Evolutionary conservation across 805 yeast genomes (phyloP).

Genomic region (Jamesozyma rosinii): DNA sequence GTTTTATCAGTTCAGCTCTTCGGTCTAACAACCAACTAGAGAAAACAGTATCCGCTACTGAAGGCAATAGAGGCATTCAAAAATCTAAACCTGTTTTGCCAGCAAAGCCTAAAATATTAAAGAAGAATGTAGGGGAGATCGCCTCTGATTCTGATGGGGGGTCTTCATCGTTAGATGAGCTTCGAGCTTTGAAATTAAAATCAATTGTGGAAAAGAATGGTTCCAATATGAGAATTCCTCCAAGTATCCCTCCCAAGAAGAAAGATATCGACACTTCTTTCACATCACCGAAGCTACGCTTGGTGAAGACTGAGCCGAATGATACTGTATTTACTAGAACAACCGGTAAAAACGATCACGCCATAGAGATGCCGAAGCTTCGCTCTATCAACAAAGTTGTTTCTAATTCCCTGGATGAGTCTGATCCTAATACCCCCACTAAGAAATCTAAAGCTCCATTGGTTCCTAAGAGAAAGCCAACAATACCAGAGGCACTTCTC

Average conservation of each 20-base stretch:
- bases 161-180: background rate
- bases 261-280: background rate
- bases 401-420: background rate
- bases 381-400: constrained; percentile 5
- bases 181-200: constrained; percentile 5
- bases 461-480: constrained; percentile 7
- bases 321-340: background rate
- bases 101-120: constrained; percentile 8
- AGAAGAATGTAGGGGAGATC: background rate
- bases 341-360: background rate
- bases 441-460: constrained; percentile 4
- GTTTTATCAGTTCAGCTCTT: constrained; percentile 20
- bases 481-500: constrained; percentile 19
- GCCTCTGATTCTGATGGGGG: background rate
- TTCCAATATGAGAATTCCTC: constrained; percentile 9
- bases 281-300: constrained; percentile 8
- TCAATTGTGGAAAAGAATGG: background rate
- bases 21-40: background rate
- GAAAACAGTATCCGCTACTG: constrained; percentile 1
- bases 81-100: constrained; percentile 12
- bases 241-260: constrained; percentile 12
- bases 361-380: constrained; percentile 8
- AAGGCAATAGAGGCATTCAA: background rate
- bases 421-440: background rate
- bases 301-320: constrained; percentile 4